These are phyloP conservation scores for Phytophthora podocarpi DNA, from an alignment of 352 stramenopile species.

Conservation along the genomic window DNA sequence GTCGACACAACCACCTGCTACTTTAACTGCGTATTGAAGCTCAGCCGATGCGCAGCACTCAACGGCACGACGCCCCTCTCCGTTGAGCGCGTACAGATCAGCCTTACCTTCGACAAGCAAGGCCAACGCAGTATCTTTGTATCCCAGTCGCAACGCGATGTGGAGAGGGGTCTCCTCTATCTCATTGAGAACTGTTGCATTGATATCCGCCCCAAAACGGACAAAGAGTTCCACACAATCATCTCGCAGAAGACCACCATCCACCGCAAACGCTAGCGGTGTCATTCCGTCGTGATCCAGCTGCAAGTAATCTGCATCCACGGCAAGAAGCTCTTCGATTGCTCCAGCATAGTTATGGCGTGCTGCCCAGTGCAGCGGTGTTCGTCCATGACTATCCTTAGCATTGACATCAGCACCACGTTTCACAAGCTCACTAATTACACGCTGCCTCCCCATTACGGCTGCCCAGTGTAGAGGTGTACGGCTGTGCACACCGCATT, in stretches of 20 bases:
- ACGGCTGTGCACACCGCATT: constrained; percentile 57
- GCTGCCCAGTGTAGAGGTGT: constrained; percentile 81
- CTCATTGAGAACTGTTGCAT: constrained; percentile 50
- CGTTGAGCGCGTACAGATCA: constrained; percentile 60
- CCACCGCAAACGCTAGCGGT: constrained; percentile 65
- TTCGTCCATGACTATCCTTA: constrained; percentile 62
- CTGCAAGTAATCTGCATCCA: constrained; percentile 55
- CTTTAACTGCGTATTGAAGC: constrained; percentile 79
- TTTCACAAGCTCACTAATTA: constrained; percentile 58
- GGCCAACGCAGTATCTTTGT: constrained; percentile 65
- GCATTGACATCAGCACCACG: constrained; percentile 62
- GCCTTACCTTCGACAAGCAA: constrained; percentile 63
- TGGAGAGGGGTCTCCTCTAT: constrained; percentile 74
- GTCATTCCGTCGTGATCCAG: constrained; percentile 69
- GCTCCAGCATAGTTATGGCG: constrained; percentile 70
- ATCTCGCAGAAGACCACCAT: constrained; percentile 52
- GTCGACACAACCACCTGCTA: constrained; percentile 67
- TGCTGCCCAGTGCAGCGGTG: constrained; percentile 78
- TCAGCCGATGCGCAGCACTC: constrained; percentile 79
- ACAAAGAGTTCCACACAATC: constrained; percentile 64
- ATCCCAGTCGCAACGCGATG: constrained; percentile 63
- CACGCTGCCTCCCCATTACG: constrained; percentile 61
- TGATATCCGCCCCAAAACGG: constrained; percentile 52
- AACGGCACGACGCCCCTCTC: constrained; percentile 58
- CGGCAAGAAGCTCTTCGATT: constrained; percentile 54